These are phyloP conservation scores for Gnetum montanum DNA, from an alignment of 75 land plant genomes.

Conservation along the genomic window DNA sequence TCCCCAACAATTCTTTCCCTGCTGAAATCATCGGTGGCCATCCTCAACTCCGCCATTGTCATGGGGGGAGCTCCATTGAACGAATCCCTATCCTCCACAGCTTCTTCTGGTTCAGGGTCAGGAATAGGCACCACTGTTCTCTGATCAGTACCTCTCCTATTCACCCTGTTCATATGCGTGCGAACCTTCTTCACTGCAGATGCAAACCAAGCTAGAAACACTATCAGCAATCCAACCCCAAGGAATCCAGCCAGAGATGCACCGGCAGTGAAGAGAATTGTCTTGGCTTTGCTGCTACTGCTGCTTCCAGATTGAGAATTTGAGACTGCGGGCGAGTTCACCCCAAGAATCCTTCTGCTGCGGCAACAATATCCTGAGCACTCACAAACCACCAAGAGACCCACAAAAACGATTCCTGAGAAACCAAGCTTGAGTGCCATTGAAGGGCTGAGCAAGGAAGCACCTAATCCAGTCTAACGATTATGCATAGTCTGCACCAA, in stretches of 20 bases:
- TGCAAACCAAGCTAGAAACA: neutral
- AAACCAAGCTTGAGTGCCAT: too few species aligned
- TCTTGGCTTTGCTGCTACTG: neutral
- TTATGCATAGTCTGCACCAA: too few species aligned
- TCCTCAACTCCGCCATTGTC: constrained; percentile 36
- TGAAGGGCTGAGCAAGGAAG: too few species aligned
- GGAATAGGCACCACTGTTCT: neutral
- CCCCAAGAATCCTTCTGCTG: too few species aligned
- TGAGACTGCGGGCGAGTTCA: too few species aligned
- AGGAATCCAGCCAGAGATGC: neutral
- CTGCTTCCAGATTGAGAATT: too few species aligned
- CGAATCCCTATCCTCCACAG: constrained; percentile 27
- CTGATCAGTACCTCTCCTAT: neutral
- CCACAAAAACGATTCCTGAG: too few species aligned
- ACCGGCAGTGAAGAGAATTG: neutral
- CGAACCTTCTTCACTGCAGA: neutral
- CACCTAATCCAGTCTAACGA: too few species aligned
- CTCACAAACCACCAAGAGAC: too few species aligned
- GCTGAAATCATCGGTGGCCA: constrained; percentile 48
- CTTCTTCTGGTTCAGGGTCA: neutral
- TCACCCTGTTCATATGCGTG: neutral
- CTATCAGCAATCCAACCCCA: neutral
- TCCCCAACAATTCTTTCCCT: constrained; percentile 54
- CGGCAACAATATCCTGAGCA: too few species aligned
- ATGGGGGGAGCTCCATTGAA: constrained; percentile 22